Base-by-base conservation (phyloP, 2,329 filamentous ascomycete species). In the Diplodia corticola region DNA sequence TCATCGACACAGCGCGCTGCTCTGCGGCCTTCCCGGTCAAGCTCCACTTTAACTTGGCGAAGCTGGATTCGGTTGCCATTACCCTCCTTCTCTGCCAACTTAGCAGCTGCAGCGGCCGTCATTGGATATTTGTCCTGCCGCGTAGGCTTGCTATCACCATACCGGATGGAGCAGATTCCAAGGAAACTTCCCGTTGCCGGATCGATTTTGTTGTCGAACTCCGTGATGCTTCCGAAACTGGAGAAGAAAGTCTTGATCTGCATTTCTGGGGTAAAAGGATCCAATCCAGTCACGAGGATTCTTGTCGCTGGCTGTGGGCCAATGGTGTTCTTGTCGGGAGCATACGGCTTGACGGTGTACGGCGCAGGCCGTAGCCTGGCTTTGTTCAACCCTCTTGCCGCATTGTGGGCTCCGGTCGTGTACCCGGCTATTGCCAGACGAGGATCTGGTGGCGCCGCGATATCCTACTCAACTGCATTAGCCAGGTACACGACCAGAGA, bases 281-380 rank as follows among this genome's bases (percentile, higher is more conserved):
- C 95, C 76, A 97, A 97, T n/a, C 93, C 92, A n/a, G 89, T 93
- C 22, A 97, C 92, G 4, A 98, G 89, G 57, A 99, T 88, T 76
- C 97, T 92, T 2, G 91, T 92, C 1, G 95, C 92, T 15, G 94
- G 94, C 0, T 92, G 92, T 26, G 93, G 92, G 0, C 93, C 94
- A 71, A 96, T 88, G 2, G 94, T 96, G 4, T 92, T 92, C 72
- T 88, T 88, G 75, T 98, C 93, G 78, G 92, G 95, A 28, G 86
- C 80, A 78, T 96, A 97, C 24, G 91, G 89, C 75, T 88, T 91
- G 61, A 97, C 81, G 68, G 90, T 89, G 79, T 97, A 96, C 0
- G 91, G 91, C 30, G 90, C 86, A 71, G 85, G 86, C 74, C 86
- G 90, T 74, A 89, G 81, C 72, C 87, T 91, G 70, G 87, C 89